Percentiles rank a stretch among this genome's conserved stretches.
phyloP scores from a whole-genome alignment of 192 early-diverging fungal species.

The Coemansia sp. region DNA sequence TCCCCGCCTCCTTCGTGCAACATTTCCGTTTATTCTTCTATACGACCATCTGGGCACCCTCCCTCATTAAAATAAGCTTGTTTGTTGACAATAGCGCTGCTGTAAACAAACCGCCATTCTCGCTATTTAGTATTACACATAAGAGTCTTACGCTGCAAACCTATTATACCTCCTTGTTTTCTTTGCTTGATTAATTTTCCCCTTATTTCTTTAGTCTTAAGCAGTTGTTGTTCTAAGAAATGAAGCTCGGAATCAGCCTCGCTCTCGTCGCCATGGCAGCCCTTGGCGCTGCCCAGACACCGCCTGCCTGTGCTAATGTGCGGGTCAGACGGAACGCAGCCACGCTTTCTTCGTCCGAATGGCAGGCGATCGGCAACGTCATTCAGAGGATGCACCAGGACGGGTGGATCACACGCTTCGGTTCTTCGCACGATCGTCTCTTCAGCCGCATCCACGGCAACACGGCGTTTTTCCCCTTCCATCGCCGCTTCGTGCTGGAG shows the following conservation, averaged over 20 bases:
- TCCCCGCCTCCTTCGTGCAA: background rate
- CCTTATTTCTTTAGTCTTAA: slow-evolving; percentile 1
- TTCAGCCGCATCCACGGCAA: slow-evolving; percentile 44
- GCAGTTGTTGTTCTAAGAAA: slow-evolving; percentile 1
- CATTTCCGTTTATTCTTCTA: background rate
- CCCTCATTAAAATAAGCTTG: background rate
- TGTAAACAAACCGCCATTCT: background rate
- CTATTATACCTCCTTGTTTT: too few species aligned
- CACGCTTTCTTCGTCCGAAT: slow-evolving; percentile 38
- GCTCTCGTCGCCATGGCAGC: slow-evolving; percentile 30
- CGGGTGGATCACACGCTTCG: slow-evolving; percentile 35
- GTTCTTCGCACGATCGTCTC: slow-evolving; percentile 40
- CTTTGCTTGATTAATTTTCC: background rate
- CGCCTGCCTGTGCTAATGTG: slow-evolving; percentile 25
- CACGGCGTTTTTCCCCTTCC: slow-evolving; percentile 53
- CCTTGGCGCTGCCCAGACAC: slow-evolving; percentile 27
- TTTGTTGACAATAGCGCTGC: background rate
- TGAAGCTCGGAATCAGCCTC: slow-evolving; percentile 38
- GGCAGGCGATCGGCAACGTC: slow-evolving; percentile 40
- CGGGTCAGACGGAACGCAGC: slow-evolving; percentile 47
- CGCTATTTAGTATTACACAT: background rate
- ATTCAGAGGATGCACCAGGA: slow-evolving; percentile 42
- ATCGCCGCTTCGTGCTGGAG: slow-evolving; percentile 51
- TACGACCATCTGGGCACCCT: background rate
- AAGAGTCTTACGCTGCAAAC: background rate